Conservation (phyloP, 805 yeast species). For the Hanseniaspora guilliermondii region DNA sequence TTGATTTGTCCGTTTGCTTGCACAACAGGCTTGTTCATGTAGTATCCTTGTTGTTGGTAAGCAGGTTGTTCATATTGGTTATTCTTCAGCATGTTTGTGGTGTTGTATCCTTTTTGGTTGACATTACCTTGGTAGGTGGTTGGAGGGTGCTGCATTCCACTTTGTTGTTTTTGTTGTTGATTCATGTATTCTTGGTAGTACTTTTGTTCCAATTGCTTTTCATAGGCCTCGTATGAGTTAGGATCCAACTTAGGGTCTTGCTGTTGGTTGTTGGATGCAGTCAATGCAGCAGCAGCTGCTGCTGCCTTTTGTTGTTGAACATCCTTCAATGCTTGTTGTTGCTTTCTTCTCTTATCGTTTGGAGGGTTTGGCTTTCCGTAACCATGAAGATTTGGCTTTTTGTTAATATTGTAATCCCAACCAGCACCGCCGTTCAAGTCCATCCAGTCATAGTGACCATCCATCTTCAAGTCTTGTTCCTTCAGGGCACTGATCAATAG, state of each 20-base stretch:
- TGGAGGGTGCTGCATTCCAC: neutral
- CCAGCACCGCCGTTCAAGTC: conserved; percentile 88
- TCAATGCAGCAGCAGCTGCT: conserved; percentile 21
- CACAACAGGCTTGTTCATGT: neutral
- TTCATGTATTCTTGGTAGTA: conserved; percentile 26
- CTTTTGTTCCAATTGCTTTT: conserved; percentile 28
- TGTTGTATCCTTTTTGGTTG: neutral
- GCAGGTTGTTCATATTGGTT: neutral
- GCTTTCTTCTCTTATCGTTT: conserved; percentile 33
- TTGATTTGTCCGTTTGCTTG: neutral
- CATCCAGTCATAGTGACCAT: conserved; percentile 97
- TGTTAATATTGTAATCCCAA: conserved; percentile 82
- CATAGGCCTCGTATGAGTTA: conserved; percentile 31
- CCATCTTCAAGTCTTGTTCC: conserved; percentile 56
- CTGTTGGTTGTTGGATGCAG: conserved; percentile 15
- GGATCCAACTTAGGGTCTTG: conserved; percentile 29
- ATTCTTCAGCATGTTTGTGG: neutral
- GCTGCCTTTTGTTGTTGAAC: conserved; percentile 18
- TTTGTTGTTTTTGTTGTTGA: conserved; percentile 18
- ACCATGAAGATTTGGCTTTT: conserved; percentile 89
- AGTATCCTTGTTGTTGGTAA: conserved; percentile 10
- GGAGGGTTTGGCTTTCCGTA: conserved; percentile 91
- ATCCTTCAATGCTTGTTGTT: conserved; percentile 20
- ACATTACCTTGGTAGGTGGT: conserved; percentile 14
- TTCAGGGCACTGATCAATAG: conserved; percentile 68